Percentiles rank a stretch among this genome's conserved stretches.
phyloP scores from a whole-genome alignment of 1,284 basidiomycete species.

The Ustilago shanxiensis region DNA sequence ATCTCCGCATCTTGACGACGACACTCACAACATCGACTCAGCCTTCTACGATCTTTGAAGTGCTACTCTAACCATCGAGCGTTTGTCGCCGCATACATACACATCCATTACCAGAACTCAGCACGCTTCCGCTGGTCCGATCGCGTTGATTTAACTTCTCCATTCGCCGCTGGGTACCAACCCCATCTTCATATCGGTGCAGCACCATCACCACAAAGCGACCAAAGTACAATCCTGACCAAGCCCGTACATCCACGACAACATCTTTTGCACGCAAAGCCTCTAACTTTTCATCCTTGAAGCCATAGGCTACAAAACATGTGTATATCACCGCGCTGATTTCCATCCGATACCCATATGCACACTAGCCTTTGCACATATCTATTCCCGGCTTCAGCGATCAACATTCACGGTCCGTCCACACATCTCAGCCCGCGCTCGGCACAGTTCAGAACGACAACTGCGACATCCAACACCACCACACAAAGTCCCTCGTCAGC shows the following conservation, averaged over 20 bases:
- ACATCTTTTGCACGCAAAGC: too few relatives aligned
- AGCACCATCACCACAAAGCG: too few relatives aligned
- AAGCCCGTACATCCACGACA: too few relatives aligned
- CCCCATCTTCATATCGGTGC: too few relatives aligned
- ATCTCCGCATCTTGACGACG: background rate
- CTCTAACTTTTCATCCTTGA: too few relatives aligned
- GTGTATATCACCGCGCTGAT: background rate
- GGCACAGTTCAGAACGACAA: too few relatives aligned
- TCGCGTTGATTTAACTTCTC: background rate
- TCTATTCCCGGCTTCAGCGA: background rate
- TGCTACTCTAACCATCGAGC: too few relatives aligned
- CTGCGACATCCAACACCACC: background rate
- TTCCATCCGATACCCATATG: background rate
- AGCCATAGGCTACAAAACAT: too few relatives aligned
- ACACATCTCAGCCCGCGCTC: background rate
- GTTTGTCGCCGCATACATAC: background rate
- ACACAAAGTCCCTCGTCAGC: background rate
- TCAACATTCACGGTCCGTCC: background rate
- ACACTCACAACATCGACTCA: background rate
- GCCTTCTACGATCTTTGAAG: too few relatives aligned
- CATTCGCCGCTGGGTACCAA: background rate
- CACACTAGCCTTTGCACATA: constrained; percentile 1
- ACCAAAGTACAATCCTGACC: background rate
- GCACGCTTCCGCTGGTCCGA: background rate
- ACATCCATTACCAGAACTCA: background rate